Percentiles rank a stretch among this genome's conserved stretches.
phyloP scores from a whole-genome alignment of 257 asterid genomes.

The Fraxinus excelsior region DNA sequence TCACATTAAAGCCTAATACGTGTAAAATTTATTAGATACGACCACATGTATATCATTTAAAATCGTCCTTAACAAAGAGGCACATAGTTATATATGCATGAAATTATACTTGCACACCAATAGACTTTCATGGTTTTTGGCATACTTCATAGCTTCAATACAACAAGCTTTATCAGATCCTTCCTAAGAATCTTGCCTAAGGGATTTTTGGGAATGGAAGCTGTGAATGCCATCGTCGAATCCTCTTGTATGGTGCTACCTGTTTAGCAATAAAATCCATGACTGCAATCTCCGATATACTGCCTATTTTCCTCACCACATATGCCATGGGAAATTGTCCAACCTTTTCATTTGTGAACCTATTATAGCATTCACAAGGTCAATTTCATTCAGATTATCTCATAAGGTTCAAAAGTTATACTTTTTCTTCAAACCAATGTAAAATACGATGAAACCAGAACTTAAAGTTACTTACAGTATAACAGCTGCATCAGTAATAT shows the following conservation, averaged over 20 bases:
- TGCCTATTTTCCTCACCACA: constrained; percentile 60
- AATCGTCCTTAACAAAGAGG: too few relatives aligned
- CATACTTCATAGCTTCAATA: constrained; percentile 59
- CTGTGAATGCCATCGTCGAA: constrained; percentile 72
- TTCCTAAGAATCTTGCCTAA: constrained; percentile 93
- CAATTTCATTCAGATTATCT: too few relatives aligned
- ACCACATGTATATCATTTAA: too few relatives aligned
- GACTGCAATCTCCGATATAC: constrained; percentile 52
- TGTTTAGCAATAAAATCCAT: constrained; percentile 78
- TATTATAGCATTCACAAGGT: constrained; percentile 19
- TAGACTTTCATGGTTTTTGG: not conserved
- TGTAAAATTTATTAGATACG: too few relatives aligned
- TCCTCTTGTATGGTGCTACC: constrained; percentile 97
- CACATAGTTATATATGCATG: not conserved
- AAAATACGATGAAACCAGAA: too few relatives aligned
- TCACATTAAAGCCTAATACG: too few relatives aligned
- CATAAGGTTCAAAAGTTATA: too few relatives aligned
- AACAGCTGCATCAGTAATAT: constrained; percentile 81
- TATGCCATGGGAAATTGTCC: constrained; percentile 97
- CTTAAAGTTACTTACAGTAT: constrained; percentile 60
- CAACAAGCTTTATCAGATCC: constrained; percentile 78
- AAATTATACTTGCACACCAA: not conserved
- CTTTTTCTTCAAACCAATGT: too few relatives aligned
- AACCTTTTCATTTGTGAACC: constrained; percentile 83
- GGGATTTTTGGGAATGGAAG: constrained; percentile 86